A percentile compares a stretch with the other conserved stretches of the same genome.
Evolutionary conservation across 495 filamentous ascomycete species (phyloP).

Genomic region (Tirmania nivea): DNA sequence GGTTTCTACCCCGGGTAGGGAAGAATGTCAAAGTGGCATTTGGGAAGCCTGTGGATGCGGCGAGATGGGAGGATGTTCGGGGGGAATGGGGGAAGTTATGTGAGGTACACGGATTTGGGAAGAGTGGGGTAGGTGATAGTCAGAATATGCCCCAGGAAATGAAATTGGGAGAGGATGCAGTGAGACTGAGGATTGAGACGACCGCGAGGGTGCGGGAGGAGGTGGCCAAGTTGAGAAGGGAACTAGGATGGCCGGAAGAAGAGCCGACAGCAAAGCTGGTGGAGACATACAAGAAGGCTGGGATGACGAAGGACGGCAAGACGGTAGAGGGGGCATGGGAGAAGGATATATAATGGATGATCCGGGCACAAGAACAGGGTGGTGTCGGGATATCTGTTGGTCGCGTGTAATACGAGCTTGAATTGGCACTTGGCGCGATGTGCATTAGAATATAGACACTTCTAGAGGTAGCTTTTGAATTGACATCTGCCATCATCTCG

Average conservation of each 20-base stretch:
- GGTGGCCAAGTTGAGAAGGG: slow-evolving; percentile 51
- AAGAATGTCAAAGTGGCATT: slow-evolving; percentile 56
- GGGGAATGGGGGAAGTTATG: slow-evolving; percentile 45
- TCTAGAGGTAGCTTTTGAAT: no score
- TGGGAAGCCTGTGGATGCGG: slow-evolving; percentile 36
- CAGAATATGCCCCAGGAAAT: slow-evolving; percentile 43
- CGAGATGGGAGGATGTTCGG: slow-evolving; percentile 43
- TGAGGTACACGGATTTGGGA: slow-evolving; percentile 1
- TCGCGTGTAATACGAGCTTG: no score
- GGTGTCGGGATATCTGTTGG: no score
- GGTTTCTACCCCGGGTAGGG: slow-evolving; percentile 48
- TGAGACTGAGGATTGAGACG: slow-evolving; percentile 60
- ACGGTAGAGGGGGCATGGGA: slow-evolving; percentile 36
- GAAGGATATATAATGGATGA: slow-evolving; percentile 29
- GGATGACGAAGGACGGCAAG: slow-evolving; percentile 9
- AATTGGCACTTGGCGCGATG: no score
- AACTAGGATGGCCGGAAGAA: slow-evolving; percentile 54
- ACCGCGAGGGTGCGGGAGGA: slow-evolving; percentile 54
- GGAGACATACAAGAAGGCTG: slow-evolving; percentile 40
- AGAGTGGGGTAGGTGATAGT: slow-evolving; percentile 15
- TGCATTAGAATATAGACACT: no score
- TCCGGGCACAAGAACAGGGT: not conserved
- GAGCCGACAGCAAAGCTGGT: slow-evolving; percentile 44
- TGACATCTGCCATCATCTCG: no score
- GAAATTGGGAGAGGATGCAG: slow-evolving; percentile 47